A percentile compares a stretch with the other conserved stretches of the same genome.
phyloP scores from a whole-genome alignment of 192 early-diverging fungal species.

The Irineochytrium annulatum region DNA sequence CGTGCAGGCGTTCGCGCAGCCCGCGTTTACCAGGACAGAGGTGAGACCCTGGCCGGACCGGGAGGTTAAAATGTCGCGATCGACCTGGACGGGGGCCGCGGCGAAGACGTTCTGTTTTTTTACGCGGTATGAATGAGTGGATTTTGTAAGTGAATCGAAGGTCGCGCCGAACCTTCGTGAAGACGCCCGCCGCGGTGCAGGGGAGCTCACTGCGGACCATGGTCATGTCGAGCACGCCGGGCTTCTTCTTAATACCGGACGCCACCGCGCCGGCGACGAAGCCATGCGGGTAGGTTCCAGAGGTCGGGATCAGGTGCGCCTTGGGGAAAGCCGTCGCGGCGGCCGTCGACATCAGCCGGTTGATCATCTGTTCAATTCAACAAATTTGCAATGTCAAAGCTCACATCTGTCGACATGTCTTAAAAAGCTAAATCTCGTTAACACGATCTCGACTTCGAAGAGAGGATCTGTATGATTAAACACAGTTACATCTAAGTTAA shows the following conservation, averaged over 20 bases:
- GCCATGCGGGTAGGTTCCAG: slow-evolving; percentile 80
- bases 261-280: slow-evolving; percentile 73
- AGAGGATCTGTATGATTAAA: too few species aligned
- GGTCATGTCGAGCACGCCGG: slow-evolving; percentile 70
- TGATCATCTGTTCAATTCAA: too few species aligned
- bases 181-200: slow-evolving; percentile 79
- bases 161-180: slow-evolving; percentile 91
- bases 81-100: not conserved
- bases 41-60: slow-evolving; percentile 30
- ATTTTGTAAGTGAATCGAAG: slow-evolving; percentile 71
- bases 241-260: slow-evolving; percentile 80
- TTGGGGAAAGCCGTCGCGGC: too few species aligned
- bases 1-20: slow-evolving; percentile 95
- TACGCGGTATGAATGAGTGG: slow-evolving; percentile 38
- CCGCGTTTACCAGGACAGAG: slow-evolving; percentile 76
- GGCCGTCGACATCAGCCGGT: too few species aligned
- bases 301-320: slow-evolving; percentile 54
- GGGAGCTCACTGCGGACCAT: slow-evolving; percentile 65
- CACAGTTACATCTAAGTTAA: too few species aligned
- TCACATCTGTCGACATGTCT: too few species aligned
- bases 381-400: too few species aligned
- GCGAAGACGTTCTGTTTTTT: slow-evolving; percentile 5
- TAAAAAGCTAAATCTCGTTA: too few species aligned
- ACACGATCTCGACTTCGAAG: too few species aligned
- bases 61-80: not conserved